Evolutionary conservation across 1,284 basidiomycete species (phyloP), one percentile per base, ranked within the genome.

Genomic region (Cryptococcus hybrid): DNA sequence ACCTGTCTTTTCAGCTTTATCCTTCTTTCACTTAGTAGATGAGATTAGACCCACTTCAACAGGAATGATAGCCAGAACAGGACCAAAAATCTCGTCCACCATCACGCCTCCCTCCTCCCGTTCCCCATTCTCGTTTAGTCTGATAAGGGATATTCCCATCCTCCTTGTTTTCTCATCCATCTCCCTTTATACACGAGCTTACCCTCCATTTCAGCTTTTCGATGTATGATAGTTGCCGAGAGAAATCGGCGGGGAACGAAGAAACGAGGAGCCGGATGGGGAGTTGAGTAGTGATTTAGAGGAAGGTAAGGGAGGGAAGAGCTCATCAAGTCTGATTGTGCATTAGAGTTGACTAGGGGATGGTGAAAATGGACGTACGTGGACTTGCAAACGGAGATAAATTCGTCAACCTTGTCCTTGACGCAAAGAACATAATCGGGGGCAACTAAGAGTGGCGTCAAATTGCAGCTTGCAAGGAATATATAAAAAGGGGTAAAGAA

Each of bases 381-480:
- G 47, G 84, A 81, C 70, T 84, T 82, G 46, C 90, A 74, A 3
- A 84, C 87, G 3, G 79, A 74, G 9, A 89, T 75, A 47, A 94
- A 80, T 47, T 78, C 80, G 51, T 87, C 85, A 62, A 89, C 85
- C 58, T 84, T 81, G 11, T 82, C 80, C 53, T 82, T 82, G 4
- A 84, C 84, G 24, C 90, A 84, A 37, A 94, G 83, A 5, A 91
- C 78, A 73, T 94, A 87, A 73, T 95, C 84, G 0, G 85, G 84
- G 2, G 82, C 80, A 40, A 88, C 83, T 74, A 18, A 18, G 18
- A 18, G 2, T 85, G 43, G 35, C 5, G n/a, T 50, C 42, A 86
- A 18, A 18, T 2, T 18, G 18, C 18, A 18, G 18, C 18, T 18
- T 18, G 18, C 18, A 18, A 18, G 18, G 18, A 18, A 18, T 18